Conservation (phyloP, 805 yeast genomes). For the Saitoella complicata region DNA sequence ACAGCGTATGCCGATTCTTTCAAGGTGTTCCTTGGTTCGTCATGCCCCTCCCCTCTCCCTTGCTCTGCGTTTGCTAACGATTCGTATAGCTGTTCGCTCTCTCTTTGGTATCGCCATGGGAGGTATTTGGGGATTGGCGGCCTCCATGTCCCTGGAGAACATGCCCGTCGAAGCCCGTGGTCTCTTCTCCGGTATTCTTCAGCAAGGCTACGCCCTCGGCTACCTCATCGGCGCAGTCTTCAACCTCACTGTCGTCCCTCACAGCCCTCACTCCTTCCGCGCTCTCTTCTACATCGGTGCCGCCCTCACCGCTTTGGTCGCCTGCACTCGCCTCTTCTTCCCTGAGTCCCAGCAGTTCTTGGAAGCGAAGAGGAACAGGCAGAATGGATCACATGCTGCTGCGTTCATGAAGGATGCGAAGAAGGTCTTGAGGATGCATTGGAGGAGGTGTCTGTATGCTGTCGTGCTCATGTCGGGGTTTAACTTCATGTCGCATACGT, state of each 20-base stretch:
- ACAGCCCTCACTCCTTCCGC: slow-evolving; percentile 44
- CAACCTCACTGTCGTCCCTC: slow-evolving; percentile 36
- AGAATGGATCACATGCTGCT: slow-evolving; percentile 6
- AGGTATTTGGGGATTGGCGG: slow-evolving; percentile 48
- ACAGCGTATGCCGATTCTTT: slow-evolving; percentile 49
- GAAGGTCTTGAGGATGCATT: slow-evolving; percentile 28
- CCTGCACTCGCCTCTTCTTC: slow-evolving; percentile 38
- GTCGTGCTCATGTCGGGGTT: slow-evolving; percentile 51
- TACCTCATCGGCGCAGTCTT: slow-evolving; percentile 48
- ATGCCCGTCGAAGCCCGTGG: slow-evolving; percentile 46
- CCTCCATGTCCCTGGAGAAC: slow-evolving; percentile 53
- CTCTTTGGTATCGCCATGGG: slow-evolving; percentile 59
- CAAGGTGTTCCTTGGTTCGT: slow-evolving; percentile 44
- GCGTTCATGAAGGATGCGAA: slow-evolving; percentile 8
- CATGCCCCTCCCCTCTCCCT: slow-evolving; percentile 13
- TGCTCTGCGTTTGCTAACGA: slow-evolving; percentile 1
- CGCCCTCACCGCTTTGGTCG: slow-evolving; percentile 45
- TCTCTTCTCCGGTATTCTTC: slow-evolving; percentile 51
- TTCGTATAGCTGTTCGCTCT: slow-evolving; percentile 30
- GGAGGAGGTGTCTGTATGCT: slow-evolving; percentile 44
- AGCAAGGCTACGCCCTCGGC: slow-evolving; percentile 67
- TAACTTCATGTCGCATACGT: slow-evolving; percentile 58
- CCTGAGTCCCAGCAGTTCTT: slow-evolving; percentile 30
- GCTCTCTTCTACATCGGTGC: slow-evolving; percentile 60
- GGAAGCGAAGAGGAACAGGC: slow-evolving; percentile 27